phyloP scores from a whole-genome alignment of 306 rosid species.

The Gastrolobium bilobum region DNA sequence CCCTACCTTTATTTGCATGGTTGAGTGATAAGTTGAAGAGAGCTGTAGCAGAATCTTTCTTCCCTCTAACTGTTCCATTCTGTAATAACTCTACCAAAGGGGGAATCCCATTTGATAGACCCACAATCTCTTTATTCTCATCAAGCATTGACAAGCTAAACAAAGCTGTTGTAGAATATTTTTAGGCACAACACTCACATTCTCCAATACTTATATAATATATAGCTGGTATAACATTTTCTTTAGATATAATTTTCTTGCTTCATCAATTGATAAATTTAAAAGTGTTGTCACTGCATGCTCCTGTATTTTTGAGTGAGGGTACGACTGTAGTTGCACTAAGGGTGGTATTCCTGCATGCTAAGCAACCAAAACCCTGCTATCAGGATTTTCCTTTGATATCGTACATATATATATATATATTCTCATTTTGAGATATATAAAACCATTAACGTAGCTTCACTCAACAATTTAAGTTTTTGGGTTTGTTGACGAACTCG shows the following conservation, averaged over 20 bases:
- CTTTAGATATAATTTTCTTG: slow-evolving; percentile 64
- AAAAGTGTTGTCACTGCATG: no score
- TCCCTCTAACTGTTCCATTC: slow-evolving; percentile 66
- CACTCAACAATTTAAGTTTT: no score
- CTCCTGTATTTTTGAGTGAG: no score
- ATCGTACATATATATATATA: no score
- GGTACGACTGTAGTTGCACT: no score
- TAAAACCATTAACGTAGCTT: no score
- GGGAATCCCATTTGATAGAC: slow-evolving; percentile 62
- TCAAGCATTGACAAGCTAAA: slow-evolving; percentile 80
- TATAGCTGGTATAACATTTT: slow-evolving; percentile 72
- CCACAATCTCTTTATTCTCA: slow-evolving; percentile 23
- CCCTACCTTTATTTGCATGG: slow-evolving; percentile 51
- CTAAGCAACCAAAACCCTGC: no score
- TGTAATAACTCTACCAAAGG: slow-evolving; percentile 64
- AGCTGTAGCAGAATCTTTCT: slow-evolving; percentile 77
- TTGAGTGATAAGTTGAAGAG: slow-evolving; percentile 62
- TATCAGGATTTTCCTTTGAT: no score
- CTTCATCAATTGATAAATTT: no score
- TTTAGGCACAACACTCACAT: slow-evolving; percentile 63
- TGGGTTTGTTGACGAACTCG: no score
- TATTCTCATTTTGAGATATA: no score
- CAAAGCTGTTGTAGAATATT: slow-evolving; percentile 77
- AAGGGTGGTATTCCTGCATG: no score
- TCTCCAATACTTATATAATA: slow-evolving; percentile 63